These are phyloP conservation scores for Fusarium albosuccineum DNA, from an alignment of 2,329 filamentous ascomycete genomes.

Conservation along the genomic window DNA sequence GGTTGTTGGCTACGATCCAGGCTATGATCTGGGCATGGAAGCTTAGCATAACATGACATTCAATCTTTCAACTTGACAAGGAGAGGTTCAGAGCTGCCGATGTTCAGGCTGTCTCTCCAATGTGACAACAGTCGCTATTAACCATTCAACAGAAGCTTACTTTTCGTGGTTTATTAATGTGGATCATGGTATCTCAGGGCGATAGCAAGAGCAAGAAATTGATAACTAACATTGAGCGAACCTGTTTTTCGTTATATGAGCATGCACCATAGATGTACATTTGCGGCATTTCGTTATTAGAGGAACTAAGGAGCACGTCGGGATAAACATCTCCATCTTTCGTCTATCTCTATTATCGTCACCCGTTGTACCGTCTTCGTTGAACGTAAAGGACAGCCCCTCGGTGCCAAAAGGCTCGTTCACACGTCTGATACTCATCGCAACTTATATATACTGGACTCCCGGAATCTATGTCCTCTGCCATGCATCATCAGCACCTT, in stretches of 20 bases:
- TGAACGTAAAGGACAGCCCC: slow-evolving; percentile 18
- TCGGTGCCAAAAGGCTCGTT: slow-evolving; percentile 28
- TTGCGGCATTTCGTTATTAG: not conserved
- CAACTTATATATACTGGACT: slow-evolving; percentile 28
- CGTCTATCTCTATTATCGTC: slow-evolving; percentile 44
- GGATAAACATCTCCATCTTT: slow-evolving; percentile 33
- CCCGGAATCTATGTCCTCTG: slow-evolving; percentile 23
- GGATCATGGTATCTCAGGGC: no score
- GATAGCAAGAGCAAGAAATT: not conserved
- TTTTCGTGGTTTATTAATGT: no score
- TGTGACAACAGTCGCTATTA: no score
- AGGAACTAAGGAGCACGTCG: no score
- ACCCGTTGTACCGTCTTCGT: slow-evolving; percentile 32
- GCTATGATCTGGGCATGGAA: no score
- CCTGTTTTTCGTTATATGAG: not conserved
- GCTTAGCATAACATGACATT: no score
- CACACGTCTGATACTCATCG: slow-evolving; percentile 9
- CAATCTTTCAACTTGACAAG: no score
- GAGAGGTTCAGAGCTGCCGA: no score
- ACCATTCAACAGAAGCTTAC: no score
- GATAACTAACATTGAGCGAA: not conserved
- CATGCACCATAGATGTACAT: not conserved
- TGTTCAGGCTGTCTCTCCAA: no score
- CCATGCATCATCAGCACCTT: slow-evolving; percentile 38
- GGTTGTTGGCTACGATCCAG: no score